Evolutionary conservation across 2,329 filamentous ascomycete species (phyloP).

Genomic region (Penicillium sp.): DNA sequence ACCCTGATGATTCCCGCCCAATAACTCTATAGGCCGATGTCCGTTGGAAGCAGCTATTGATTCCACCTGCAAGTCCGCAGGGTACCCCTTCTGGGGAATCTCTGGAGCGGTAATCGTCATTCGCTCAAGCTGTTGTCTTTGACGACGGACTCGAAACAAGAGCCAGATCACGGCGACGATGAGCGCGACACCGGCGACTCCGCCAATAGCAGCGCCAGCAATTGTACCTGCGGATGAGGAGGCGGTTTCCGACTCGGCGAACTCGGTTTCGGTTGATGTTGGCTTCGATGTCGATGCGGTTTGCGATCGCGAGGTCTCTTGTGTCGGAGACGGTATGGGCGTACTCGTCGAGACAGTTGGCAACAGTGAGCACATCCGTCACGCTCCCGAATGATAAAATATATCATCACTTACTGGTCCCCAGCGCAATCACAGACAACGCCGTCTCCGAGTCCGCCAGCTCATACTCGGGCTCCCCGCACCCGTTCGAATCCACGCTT

Average conservation of each 20-base stretch:
- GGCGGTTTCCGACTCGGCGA: background rate
- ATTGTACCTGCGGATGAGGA: background rate
- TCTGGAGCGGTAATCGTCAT: background rate
- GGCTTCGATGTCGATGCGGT: background rate
- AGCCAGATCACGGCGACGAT: conserved; percentile 7
- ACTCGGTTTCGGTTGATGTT: background rate
- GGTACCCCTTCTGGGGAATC: background rate
- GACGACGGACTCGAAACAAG: background rate
- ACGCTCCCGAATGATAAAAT: background rate
- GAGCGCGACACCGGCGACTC: conserved; percentile 3
- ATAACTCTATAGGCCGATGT: background rate
- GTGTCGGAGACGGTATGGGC: background rate
- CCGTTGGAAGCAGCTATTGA: background rate
- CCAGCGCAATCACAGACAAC: conserved; percentile 1
- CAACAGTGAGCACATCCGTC: background rate
- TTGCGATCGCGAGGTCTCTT: background rate
- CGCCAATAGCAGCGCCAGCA: background rate
- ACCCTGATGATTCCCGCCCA: background rate
- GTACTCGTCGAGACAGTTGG: background rate
- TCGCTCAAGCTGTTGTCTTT: too few relatives aligned
- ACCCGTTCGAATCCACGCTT: conserved; percentile 1
- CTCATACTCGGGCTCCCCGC: conserved; percentile 2
- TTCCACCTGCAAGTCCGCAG: background rate
- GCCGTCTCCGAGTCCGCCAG: background rate
- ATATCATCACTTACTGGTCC: background rate